Percentiles rank a stretch among this genome's conserved stretches.
Evolutionary conservation across 768 basidiomycete species (phyloP).

Genomic region (Boletellus emodensis): DNA sequence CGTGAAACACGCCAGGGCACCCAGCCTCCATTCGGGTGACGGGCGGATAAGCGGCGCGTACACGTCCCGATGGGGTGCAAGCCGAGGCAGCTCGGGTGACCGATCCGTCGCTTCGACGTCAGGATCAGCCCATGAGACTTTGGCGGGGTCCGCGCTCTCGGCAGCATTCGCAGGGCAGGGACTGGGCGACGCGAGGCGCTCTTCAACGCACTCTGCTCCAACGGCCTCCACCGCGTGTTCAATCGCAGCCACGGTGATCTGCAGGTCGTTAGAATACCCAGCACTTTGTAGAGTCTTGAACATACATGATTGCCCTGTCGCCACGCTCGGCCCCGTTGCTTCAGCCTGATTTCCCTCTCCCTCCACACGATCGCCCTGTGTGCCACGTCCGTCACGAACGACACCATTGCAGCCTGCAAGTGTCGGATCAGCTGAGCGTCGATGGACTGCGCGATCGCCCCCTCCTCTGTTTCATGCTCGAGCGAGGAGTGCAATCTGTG

Average conservation of each 20-base stretch:
- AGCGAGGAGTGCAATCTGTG: slow-evolving; percentile 30
- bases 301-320: slow-evolving; percentile 41
- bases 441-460: slow-evolving; percentile 33
- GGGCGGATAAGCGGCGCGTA: slow-evolving; percentile 36
- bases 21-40: slow-evolving; percentile 19
- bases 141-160: slow-evolving; percentile 16
- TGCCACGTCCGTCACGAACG: slow-evolving; percentile 50
- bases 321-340: slow-evolving; percentile 61
- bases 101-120: not conserved
- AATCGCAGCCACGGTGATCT: slow-evolving; percentile 46
- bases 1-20: slow-evolving; percentile 13
- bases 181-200: slow-evolving; percentile 38
- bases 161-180: not conserved
- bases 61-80: slow-evolving; percentile 29
- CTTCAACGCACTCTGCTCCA: slow-evolving; percentile 38
- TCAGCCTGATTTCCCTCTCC: slow-evolving; percentile 56
- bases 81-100: not conserved
- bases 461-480: slow-evolving; percentile 18
- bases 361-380: slow-evolving; percentile 50
- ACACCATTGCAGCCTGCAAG: slow-evolving; percentile 42
- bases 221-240: slow-evolving; percentile 47
- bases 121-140: slow-evolving; percentile 2
- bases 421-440: slow-evolving; percentile 47
- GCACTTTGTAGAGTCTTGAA: not conserved
- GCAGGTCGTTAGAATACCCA: not conserved